phyloP scores from a whole-genome alignment of 495 filamentous ascomycete genomes.

The Podospora pseudocomata region DNA sequence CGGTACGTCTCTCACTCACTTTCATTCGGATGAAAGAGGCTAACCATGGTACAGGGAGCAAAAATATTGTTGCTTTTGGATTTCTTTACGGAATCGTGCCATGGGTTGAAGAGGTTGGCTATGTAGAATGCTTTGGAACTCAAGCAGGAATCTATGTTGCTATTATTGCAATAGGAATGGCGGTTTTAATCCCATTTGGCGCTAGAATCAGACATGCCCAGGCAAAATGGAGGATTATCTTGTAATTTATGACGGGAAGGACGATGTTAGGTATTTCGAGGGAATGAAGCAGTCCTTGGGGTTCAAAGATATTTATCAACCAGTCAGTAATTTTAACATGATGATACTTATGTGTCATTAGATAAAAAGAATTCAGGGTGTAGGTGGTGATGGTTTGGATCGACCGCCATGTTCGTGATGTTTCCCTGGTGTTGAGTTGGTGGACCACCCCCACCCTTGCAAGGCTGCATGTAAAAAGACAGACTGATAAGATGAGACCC shows the following conservation, averaged over 20 bases:
- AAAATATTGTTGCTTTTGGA: constrained; percentile 34
- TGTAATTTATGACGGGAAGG: constrained; percentile 16
- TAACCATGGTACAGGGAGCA: constrained; percentile 23
- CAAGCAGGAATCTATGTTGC: constrained; percentile 49
- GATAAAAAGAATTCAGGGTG: background rate
- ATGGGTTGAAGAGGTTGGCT: constrained; percentile 50
- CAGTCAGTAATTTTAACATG: background rate
- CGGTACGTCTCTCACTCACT: constrained; percentile 18
- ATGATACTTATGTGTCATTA: background rate
- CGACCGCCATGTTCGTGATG: background rate
- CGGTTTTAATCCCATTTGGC: constrained; percentile 31
- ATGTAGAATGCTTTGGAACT: constrained; percentile 48
- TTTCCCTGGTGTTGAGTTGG: background rate
- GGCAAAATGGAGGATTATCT: constrained; percentile 32
- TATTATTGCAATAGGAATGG: constrained; percentile 29
- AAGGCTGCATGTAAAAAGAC: background rate
- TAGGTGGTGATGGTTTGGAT: background rate
- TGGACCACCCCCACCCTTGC: background rate
- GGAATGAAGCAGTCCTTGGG: background rate
- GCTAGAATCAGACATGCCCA: constrained; percentile 30
- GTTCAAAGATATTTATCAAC: background rate
- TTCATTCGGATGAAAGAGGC: background rate
- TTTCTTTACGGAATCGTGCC: constrained; percentile 37
- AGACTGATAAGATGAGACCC: background rate
- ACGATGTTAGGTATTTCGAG: background rate